Percentiles rank a stretch among this genome's conserved stretches.
Evolutionary conservation across 2,329 filamentous ascomycete species (phyloP).

Genomic region (Achaetomium macrosporum): DNA sequence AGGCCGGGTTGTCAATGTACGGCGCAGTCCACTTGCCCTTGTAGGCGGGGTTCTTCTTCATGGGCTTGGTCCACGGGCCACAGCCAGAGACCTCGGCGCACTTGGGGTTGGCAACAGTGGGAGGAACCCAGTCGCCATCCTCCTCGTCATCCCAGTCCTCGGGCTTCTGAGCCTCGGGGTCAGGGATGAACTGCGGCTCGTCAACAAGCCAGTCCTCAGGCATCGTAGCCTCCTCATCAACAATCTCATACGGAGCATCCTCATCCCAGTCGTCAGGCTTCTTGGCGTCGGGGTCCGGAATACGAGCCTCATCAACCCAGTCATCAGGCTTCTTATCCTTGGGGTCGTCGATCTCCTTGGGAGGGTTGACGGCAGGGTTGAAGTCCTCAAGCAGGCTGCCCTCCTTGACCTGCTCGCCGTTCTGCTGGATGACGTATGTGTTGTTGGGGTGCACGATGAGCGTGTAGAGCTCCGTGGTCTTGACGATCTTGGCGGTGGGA

Average conservation of each 20-base stretch:
- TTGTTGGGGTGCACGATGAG: slow-evolving; percentile 95
- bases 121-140: slow-evolving; percentile 94
- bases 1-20: slow-evolving; percentile 91
- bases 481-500: slow-evolving; percentile 80
- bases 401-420: slow-evolving; percentile 81
- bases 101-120: slow-evolving; percentile 91
- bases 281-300: slow-evolving; percentile 82
- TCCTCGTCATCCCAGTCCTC: slow-evolving; percentile 99
- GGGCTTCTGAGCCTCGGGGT: slow-evolving; percentile 94
- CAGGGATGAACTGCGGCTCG: slow-evolving; percentile 74
- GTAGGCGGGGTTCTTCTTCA: slow-evolving; percentile 92
- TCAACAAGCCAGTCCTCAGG: slow-evolving; percentile 95
- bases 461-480: slow-evolving; percentile 92
- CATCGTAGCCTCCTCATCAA: slow-evolving; percentile 85
- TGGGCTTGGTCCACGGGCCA: slow-evolving; percentile 84
- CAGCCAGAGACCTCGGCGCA: slow-evolving; percentile 90
- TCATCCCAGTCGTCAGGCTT: slow-evolving; percentile 99
- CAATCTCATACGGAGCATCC: slow-evolving; percentile 92
- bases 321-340: slow-evolving; percentile 90
- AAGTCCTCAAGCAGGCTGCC: slow-evolving; percentile 94
- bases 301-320: slow-evolving; percentile 93
- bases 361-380: slow-evolving; percentile 84
- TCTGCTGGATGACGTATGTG: slow-evolving; percentile 86
- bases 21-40: slow-evolving; percentile 98
- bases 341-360: slow-evolving; percentile 88